A percentile compares a stretch with the other conserved stretches of the same genome.
Evolutionary conservation across 768 basidiomycete genomes (phyloP).

Genomic region (Rossbeevera mucosa): DNA sequence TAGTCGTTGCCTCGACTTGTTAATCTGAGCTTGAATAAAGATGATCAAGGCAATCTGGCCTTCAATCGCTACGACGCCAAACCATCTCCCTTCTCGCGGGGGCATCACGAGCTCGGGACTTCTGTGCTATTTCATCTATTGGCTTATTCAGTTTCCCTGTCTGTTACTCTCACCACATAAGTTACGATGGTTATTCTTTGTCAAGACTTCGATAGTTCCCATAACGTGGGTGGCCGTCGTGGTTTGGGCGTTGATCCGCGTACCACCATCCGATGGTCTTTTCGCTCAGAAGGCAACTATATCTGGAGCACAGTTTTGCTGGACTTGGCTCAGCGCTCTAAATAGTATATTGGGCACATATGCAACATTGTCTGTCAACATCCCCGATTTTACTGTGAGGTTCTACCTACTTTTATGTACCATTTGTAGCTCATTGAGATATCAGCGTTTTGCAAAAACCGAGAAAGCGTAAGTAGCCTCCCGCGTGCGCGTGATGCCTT

Average conservation of each 20-base stretch:
- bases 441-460: constrained; percentile 66
- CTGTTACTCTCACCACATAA: constrained; percentile 74
- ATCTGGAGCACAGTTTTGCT: constrained; percentile 52
- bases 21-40: constrained; percentile 11
- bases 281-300: constrained; percentile 48
- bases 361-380: constrained; percentile 70
- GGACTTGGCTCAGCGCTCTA: constrained; percentile 74
- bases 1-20: background rate
- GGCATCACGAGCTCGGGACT: constrained; percentile 68
- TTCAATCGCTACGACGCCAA: constrained; percentile 57
- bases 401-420: background rate
- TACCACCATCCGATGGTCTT: constrained; percentile 58
- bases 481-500: background rate
- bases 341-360: constrained; percentile 77
- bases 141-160: constrained; percentile 73
- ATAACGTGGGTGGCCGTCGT: constrained; percentile 64
- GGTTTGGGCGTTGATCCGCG: constrained; percentile 72
- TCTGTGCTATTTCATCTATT: constrained; percentile 73
- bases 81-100: constrained; percentile 52
- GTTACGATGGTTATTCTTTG: constrained; percentile 72
- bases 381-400: constrained; percentile 73
- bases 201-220: constrained; percentile 63
- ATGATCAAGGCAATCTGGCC: constrained; percentile 88
- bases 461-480: constrained; percentile 49
- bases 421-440: background rate